A percentile compares a stretch with the other conserved stretches of the same genome.
Conservation (phyloP, 2,329 filamentous ascomycete species). For the Claviceps africana region DNA sequence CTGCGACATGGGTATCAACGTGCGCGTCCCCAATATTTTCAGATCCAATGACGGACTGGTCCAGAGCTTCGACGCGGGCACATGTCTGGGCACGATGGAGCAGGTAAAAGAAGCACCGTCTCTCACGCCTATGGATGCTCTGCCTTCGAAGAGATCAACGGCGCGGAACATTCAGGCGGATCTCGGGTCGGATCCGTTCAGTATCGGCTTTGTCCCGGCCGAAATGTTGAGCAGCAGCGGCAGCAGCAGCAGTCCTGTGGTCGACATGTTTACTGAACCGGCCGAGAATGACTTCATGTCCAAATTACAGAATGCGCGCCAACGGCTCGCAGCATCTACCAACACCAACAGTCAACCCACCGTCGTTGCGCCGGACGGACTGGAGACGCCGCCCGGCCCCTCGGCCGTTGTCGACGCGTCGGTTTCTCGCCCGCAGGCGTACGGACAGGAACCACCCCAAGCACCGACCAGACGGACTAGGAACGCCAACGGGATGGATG, state of each 20-base stretch:
- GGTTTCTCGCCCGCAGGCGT: slow-evolving; percentile 11
- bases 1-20: slow-evolving; percentile 71
- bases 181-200: slow-evolving; percentile 36
- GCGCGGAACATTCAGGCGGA: slow-evolving; percentile 23
- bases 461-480: slow-evolving; percentile 40
- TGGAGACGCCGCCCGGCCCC: slow-evolving; percentile 44
- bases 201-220: slow-evolving; percentile 26
- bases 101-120: slow-evolving; percentile 20
- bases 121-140: slow-evolving; percentile 23
- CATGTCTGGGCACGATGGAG: slow-evolving; percentile 14
- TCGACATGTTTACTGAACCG: slow-evolving; percentile 26
- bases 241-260: slow-evolving; percentile 21
- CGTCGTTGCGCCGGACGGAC: slow-evolving; percentile 35
- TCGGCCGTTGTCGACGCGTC: slow-evolving; percentile 10
- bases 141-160: slow-evolving; percentile 26
- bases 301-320: slow-evolving; percentile 38
- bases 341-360: slow-evolving; percentile 22
- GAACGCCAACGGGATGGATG: slow-evolving; percentile 36
- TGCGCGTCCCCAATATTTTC: slow-evolving; percentile 79
- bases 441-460: slow-evolving; percentile 32
- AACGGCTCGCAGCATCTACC: slow-evolving; percentile 27
- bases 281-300: slow-evolving; percentile 42
- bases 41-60: slow-evolving; percentile 47
- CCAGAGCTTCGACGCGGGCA: slow-evolving; percentile 30
- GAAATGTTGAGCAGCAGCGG: slow-evolving; percentile 21